Evolutionary conservation across 129 eudicot species (phyloP).

Genomic region (Logfia minima): DNA sequence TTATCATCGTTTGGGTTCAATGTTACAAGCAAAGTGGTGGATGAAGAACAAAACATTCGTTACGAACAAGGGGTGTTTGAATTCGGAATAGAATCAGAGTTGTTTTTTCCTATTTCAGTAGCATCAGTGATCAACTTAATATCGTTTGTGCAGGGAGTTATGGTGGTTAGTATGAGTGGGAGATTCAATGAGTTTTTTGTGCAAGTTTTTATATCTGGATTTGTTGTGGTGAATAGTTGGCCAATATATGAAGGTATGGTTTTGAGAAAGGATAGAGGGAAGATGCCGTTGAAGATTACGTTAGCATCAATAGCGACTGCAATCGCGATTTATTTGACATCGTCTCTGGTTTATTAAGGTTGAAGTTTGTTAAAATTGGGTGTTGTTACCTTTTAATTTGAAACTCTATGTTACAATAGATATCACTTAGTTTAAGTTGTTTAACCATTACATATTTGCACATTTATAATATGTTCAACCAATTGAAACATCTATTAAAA

Average conservation of each 20-base stretch:
- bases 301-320: slow-evolving; percentile 28
- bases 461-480: too few species aligned
- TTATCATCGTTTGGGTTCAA: slow-evolving; percentile 46
- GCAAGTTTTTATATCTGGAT: slow-evolving; percentile 55
- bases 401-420: too few species aligned
- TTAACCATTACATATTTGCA: too few species aligned
- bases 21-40: slow-evolving; percentile 50
- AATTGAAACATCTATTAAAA: too few species aligned
- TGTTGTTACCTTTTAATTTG: too few species aligned
- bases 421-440: too few species aligned
- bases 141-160: slow-evolving; percentile 33
- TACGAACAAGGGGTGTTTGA: slow-evolving; percentile 59
- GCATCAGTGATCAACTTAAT: slow-evolving; percentile 38
- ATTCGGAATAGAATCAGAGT: slow-evolving; percentile 50
- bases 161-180: slow-evolving; percentile 5
- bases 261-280: slow-evolving; percentile 58
- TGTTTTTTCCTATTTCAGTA: slow-evolving; percentile 45
- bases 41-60: slow-evolving; percentile 42
- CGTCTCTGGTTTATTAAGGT: not conserved
- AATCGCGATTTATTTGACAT: slow-evolving; percentile 12
- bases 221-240: slow-evolving; percentile 54
- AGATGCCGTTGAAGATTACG: slow-evolving; percentile 49
- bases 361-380: not conserved
- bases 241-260: slow-evolving; percentile 61
- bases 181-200: slow-evolving; percentile 25